phyloP scores from a whole-genome alignment of 78 protist species.

The Dictyostelium brefeldianum region DNA sequence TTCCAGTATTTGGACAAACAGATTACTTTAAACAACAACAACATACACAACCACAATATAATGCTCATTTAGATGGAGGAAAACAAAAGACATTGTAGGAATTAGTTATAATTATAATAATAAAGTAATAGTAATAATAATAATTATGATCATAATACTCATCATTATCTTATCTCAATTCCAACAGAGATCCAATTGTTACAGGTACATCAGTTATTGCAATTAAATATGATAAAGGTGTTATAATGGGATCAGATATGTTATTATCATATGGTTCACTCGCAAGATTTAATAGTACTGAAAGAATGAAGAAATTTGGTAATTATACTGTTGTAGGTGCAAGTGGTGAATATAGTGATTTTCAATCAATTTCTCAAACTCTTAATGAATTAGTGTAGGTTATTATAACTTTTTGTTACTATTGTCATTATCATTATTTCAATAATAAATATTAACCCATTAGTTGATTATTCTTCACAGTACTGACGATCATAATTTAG shows the following conservation, averaged over 20 bases:
- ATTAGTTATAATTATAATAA: background rate
- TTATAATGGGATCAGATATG: slow-evolving; percentile 95
- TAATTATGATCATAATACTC: background rate
- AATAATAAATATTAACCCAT: background rate
- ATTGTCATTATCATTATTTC: background rate
- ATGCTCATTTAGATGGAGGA: background rate
- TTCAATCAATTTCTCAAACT: slow-evolving; percentile 85
- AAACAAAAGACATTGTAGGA: slow-evolving; percentile 62
- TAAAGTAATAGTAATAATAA: too few relatives aligned
- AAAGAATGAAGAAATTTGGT: slow-evolving; percentile 83
- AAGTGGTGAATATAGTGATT: slow-evolving; percentile 95
- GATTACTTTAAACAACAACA: slow-evolving; percentile 39
- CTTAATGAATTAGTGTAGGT: slow-evolving; percentile 84
- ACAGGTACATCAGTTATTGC: slow-evolving; percentile 97
- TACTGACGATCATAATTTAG: slow-evolving; percentile 77
- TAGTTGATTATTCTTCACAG: too few relatives aligned
- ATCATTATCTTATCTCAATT: too few relatives aligned
- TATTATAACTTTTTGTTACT: background rate
- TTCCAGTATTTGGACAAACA: slow-evolving; percentile 71
- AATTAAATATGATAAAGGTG: slow-evolving; percentile 94
- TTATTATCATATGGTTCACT: slow-evolving; percentile 94
- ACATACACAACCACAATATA: background rate
- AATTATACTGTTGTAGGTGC: slow-evolving; percentile 85
- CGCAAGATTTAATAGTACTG: slow-evolving; percentile 89
- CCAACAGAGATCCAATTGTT: slow-evolving; percentile 91